Conservation (phyloP, 1,284 basidiomycete species). For the Ustilago loliicola region DNA sequence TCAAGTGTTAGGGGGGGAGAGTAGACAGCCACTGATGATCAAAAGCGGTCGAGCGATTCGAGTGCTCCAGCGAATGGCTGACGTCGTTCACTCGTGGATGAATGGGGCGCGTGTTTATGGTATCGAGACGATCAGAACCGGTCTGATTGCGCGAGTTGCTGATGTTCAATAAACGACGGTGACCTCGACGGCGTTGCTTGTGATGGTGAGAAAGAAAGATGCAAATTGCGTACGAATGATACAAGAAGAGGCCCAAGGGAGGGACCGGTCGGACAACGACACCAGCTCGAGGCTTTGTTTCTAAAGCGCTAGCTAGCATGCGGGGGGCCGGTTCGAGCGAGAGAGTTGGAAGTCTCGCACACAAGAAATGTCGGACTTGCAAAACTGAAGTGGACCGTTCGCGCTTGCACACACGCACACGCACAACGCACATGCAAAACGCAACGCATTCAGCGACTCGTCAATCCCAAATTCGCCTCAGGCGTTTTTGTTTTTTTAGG, state of each 20-base stretch:
- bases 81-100: neutral
- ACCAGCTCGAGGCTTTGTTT: neutral
- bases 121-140: neutral
- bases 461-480: neutral
- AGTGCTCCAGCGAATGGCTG: no score
- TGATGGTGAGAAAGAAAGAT: slow-evolving; percentile 2
- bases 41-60: no score
- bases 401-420: slow-evolving; percentile 4
- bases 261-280: neutral
- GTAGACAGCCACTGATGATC: no score
- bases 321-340: neutral
- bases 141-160: neutral
- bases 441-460: slow-evolving; percentile 4
- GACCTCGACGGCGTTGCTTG: neutral
- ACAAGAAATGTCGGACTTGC: neutral
- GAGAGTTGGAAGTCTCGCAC: slow-evolving; percentile 3
- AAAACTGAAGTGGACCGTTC: neutral
- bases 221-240: neutral
- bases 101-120: neutral
- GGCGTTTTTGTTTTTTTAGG: neutral
- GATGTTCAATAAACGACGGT: neutral
- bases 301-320: neutral
- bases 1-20: no score
- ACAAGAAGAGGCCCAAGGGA: neutral
- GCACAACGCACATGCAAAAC: neutral